Percentiles rank a stretch among this genome's conserved stretches.
Conservation (phyloP, 225 moss, liverwort and hornwort genomes). For the Lunularia cruciata region DNA sequence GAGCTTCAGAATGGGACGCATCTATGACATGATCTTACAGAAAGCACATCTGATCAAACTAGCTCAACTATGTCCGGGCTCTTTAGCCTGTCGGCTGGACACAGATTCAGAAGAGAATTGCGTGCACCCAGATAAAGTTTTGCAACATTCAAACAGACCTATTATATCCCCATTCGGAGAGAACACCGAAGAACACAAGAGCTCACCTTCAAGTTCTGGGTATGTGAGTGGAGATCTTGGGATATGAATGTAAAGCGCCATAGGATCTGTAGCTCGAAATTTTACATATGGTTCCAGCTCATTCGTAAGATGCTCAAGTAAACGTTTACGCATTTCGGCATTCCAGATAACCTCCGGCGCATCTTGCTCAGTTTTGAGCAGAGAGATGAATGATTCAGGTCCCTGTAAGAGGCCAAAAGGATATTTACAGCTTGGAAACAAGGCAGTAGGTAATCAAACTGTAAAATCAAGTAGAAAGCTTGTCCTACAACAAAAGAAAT, state of each 20-base stretch:
- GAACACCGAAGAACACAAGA: no score
- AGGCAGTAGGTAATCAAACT: background rate
- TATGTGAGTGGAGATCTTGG: slow-evolving; percentile 82
- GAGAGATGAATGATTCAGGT: slow-evolving; percentile 74
- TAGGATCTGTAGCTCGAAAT: slow-evolving; percentile 89
- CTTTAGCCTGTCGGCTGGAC: no score
- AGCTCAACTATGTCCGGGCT: no score
- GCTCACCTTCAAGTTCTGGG: slow-evolving; percentile 83
- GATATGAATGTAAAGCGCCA: slow-evolving; percentile 93
- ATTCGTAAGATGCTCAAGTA: slow-evolving; percentile 80
- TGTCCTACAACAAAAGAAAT: background rate
- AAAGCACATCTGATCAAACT: no score
- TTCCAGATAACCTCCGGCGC: slow-evolving; percentile 96
- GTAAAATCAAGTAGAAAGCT: background rate
- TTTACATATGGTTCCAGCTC: slow-evolving; percentile 95
- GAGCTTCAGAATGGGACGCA: no score
- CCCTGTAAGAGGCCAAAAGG: slow-evolving; percentile 47
- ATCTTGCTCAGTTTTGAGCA: slow-evolving; percentile 79
- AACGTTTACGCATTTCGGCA: slow-evolving; percentile 75
- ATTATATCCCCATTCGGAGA: no score
- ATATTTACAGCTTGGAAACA: background rate
- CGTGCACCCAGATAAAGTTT: no score
- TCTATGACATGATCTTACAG: no score
- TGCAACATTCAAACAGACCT: no score
- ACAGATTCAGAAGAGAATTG: no score